Conservation (phyloP, 2,329 filamentous ascomycete genomes). For the Arthroderma sp. region DNA sequence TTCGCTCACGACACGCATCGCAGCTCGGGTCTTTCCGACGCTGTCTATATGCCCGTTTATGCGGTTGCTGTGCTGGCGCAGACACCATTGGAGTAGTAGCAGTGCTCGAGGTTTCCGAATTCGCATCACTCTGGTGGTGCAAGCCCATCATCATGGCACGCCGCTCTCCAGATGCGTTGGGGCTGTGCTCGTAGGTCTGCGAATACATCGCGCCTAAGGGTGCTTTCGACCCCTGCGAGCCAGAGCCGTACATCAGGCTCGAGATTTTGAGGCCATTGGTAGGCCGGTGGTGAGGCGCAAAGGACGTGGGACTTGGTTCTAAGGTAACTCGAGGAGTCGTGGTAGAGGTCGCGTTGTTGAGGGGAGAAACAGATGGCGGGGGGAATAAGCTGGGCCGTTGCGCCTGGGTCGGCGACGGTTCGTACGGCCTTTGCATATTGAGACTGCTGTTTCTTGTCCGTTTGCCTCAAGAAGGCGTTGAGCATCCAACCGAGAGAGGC, state of each 20-base stretch:
- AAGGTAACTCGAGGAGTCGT: not conserved
- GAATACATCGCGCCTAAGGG: conserved; percentile 20
- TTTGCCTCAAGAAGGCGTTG: no score
- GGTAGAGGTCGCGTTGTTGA: conserved; percentile 9
- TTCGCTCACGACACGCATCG: conserved; percentile 82
- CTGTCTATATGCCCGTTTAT: conserved; percentile 90
- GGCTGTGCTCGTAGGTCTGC: conserved; percentile 28
- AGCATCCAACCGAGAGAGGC: no score
- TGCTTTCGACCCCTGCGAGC: conserved; percentile 15
- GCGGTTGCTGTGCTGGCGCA: conserved; percentile 47
- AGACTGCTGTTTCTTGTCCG: not conserved
- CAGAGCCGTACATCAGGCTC: conserved; percentile 27
- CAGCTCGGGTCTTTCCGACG: conserved; percentile 93
- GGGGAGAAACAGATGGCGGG: conserved; percentile 5
- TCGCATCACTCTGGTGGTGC: conserved; percentile 25
- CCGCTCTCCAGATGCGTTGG: conserved; percentile 27
- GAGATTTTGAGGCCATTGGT: conserved; percentile 29
- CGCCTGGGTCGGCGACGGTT: not conserved
- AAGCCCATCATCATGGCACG: conserved; percentile 24
- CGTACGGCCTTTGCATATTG: conserved; percentile 4
- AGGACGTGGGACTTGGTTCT: conserved; percentile 14
- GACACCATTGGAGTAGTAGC: conserved; percentile 22
- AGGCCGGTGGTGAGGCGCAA: conserved; percentile 27
- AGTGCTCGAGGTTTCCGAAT: conserved; percentile 23
- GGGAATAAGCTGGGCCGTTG: not conserved